phyloP scores from a whole-genome alignment of 345 rosid species.

The Ceriops decandra region DNA sequence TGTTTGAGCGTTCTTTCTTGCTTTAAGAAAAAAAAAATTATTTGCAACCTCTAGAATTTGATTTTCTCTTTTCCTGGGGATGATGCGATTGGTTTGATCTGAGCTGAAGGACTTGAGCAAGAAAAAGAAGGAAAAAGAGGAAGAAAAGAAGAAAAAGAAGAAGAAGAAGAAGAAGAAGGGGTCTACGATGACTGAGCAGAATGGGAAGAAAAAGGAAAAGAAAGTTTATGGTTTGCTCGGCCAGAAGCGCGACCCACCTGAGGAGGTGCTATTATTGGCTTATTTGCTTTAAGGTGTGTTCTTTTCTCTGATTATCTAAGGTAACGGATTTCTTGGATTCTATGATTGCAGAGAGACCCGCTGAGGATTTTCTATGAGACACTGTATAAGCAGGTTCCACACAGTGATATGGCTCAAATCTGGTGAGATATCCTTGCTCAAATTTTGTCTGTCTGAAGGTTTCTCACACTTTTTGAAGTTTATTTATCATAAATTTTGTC shows the following conservation, averaged over 20 bases:
- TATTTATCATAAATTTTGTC: too few relatives aligned
- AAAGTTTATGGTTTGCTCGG: constrained; percentile 84
- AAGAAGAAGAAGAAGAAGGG: constrained; percentile 33
- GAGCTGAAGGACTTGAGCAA: constrained; percentile 44
- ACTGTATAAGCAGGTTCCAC: constrained; percentile 66
- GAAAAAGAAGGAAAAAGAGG: constrained; percentile 44
- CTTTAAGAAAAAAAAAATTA: background rate
- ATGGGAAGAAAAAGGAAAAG: constrained; percentile 61
- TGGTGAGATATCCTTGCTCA: constrained; percentile 50
- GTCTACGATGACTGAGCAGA: constrained; percentile 12
- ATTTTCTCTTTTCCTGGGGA: background rate
- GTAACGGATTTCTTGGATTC: constrained; percentile 14
- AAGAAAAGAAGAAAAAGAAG: background rate
- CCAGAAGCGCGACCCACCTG: constrained; percentile 83
- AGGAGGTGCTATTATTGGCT: constrained; percentile 47
- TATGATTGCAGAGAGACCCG: constrained; percentile 82
- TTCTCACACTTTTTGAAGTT: background rate
- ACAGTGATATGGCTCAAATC: constrained; percentile 88
- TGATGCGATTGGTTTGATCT: constrained; percentile 1
- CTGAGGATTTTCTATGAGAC: constrained; percentile 88
- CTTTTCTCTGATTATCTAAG: background rate
- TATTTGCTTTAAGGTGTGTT: background rate
- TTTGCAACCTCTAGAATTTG: background rate
- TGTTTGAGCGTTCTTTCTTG: background rate
- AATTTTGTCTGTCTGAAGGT: background rate